A percentile compares a stretch with the other conserved stretches of the same genome.
Conservation (phyloP, 106 monocot genomes). For the Chionographis japonica region DNA sequence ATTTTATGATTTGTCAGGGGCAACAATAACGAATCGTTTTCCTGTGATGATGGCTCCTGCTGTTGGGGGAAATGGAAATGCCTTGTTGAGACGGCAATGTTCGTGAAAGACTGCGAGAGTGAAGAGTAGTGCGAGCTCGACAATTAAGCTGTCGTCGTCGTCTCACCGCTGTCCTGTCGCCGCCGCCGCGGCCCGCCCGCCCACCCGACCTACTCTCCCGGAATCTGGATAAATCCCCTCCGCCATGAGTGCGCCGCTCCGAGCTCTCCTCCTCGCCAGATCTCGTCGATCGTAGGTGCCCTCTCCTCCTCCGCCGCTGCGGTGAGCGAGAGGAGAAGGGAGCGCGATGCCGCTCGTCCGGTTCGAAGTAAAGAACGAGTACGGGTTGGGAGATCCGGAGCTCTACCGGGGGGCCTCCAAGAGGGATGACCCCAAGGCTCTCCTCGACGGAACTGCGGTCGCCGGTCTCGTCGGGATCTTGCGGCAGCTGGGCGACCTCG, state of each 20-base stretch:
- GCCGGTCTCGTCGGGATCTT: slow-evolving; percentile 81
- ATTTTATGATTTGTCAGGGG: no score
- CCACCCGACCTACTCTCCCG: no score
- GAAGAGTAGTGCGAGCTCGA: background rate
- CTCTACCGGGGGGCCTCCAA: slow-evolving; percentile 27
- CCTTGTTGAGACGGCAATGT: slow-evolving; percentile 22
- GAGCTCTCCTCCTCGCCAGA: background rate
- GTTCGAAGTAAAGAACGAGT: slow-evolving; percentile 56
- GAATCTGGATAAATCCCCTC: background rate
- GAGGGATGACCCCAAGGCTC: slow-evolving; percentile 52
- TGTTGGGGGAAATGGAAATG: slow-evolving; percentile 10
- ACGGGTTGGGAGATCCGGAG: slow-evolving; percentile 45
- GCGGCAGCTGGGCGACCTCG: slow-evolving; percentile 81
- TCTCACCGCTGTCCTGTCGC: background rate
- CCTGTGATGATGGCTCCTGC: no score
- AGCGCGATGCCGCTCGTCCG: slow-evolving; percentile 51
- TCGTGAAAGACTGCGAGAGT: background rate
- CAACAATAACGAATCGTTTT: no score
- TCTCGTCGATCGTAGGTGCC: background rate
- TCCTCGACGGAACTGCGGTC: slow-evolving; percentile 77
- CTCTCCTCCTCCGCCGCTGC: background rate
- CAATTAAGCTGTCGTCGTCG: slow-evolving; percentile 1
- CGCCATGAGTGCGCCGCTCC: background rate
- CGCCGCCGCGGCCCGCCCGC: background rate
- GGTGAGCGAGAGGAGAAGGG: background rate